phyloP scores from a whole-genome alignment of 306 rosid species.

The Carpinus viminea region DNA sequence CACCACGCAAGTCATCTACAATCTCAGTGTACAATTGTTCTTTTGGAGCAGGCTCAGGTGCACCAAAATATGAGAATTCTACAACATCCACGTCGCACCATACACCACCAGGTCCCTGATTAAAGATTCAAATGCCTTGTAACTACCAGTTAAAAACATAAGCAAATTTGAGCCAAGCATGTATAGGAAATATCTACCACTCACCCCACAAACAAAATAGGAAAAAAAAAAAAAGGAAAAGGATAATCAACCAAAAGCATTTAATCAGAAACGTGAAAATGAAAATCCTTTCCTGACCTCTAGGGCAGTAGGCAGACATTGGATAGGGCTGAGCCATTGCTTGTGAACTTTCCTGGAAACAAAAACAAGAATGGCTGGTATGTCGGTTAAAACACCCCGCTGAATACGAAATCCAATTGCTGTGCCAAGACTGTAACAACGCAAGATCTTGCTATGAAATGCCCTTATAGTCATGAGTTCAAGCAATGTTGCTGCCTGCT shows the following conservation, averaged over 20 bases:
- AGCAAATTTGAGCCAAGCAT: not conserved
- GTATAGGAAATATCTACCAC: slow-evolving; percentile 2
- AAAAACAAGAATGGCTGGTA: slow-evolving; percentile 97
- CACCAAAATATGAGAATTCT: slow-evolving; percentile 95
- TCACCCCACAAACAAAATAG: not conserved
- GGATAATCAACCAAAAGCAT: not conserved
- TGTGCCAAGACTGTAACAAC: slow-evolving; percentile 97
- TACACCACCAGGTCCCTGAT: slow-evolving; percentile 99
- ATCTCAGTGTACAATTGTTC: slow-evolving; percentile 90
- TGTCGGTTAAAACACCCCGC: slow-evolving; percentile 80
- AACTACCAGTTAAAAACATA: slow-evolving; percentile 6
- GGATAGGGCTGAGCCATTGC: slow-evolving; percentile 98
- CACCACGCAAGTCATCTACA: slow-evolving; percentile 96
- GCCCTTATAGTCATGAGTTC: slow-evolving; percentile 99
- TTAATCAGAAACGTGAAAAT: slow-evolving; percentile 23
- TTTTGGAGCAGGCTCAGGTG: slow-evolving; percentile 98
- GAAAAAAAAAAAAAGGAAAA: not conserved
- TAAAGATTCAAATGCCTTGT: slow-evolving; percentile 24
- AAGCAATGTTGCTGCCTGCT: slow-evolving; percentile 92
- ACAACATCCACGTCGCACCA: slow-evolving; percentile 99
- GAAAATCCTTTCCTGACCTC: slow-evolving; percentile 56
- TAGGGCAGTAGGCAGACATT: slow-evolving; percentile 92
- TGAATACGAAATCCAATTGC: slow-evolving; percentile 96
- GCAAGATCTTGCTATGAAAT: slow-evolving; percentile 97
- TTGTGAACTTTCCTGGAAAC: slow-evolving; percentile 99